phyloP scores from a whole-genome alignment of 164 flowering plant genomes.

The Tetrastigma voinierianum region DNA sequence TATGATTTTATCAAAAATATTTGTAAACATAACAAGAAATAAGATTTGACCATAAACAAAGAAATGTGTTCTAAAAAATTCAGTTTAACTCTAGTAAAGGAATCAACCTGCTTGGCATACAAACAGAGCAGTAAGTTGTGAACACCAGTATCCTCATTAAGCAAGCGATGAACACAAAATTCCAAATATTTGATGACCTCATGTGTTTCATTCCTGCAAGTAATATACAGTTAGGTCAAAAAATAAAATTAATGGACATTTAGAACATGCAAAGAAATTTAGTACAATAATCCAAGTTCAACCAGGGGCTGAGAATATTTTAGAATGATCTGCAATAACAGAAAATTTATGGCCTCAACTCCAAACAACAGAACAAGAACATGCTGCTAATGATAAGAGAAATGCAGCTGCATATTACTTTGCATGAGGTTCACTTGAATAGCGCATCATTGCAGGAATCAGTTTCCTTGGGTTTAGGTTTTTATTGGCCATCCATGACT shows the following conservation, averaged over 20 bases:
- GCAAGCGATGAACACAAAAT: constrained; percentile 88
- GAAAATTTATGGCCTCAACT: too few relatives aligned
- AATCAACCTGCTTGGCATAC: constrained; percentile 88
- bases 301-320: too few relatives aligned
- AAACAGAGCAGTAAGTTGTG: constrained; percentile 93
- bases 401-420: constrained; percentile 51
- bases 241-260: not conserved
- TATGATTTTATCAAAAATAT: too few relatives aligned
- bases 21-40: not conserved
- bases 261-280: not conserved
- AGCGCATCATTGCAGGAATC: constrained; percentile 99
- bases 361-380: too few relatives aligned
- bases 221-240: not conserved
- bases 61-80: not conserved
- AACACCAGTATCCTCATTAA: constrained; percentile 96
- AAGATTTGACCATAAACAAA: not conserved
- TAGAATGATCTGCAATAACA: too few relatives aligned
- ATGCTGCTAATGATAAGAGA: not conserved
- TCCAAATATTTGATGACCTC: constrained; percentile 96
- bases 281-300: too few relatives aligned
- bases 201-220: constrained; percentile 95
- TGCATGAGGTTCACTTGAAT: constrained; percentile 98
- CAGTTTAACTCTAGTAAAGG: not conserved
- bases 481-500: constrained; percentile 88
- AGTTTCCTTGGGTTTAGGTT: constrained; percentile 87